phyloP scores from a whole-genome alignment of 1,284 basidiomycete genomes.

The Ustilago bromivora region DNA sequence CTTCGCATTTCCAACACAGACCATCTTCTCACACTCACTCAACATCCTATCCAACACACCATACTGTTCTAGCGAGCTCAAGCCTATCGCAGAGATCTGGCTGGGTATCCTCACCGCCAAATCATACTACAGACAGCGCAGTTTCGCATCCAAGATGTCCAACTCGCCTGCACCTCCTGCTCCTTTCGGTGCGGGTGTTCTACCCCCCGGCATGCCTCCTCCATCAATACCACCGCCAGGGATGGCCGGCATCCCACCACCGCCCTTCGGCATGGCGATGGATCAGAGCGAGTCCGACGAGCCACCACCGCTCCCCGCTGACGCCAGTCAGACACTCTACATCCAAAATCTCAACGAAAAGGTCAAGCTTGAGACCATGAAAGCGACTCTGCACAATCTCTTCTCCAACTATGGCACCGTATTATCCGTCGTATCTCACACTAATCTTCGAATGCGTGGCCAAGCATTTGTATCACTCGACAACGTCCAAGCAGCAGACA shows the following conservation, averaged over 20 bases:
- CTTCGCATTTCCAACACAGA: conserved; percentile 11
- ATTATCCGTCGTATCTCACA: conserved; percentile 89
- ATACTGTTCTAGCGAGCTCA: background rate
- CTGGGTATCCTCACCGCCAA: no score
- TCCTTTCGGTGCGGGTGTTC: conserved; percentile 10
- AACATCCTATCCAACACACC: background rate
- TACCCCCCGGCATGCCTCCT: conserved; percentile 17
- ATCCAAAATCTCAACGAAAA: conserved; percentile 98
- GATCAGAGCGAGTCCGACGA: conserved; percentile 27
- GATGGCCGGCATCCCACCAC: conserved; percentile 22
- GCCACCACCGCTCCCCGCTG: conserved; percentile 29
- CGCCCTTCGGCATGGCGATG: conserved; percentile 26
- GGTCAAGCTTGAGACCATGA: conserved; percentile 87
- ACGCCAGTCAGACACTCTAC: conserved; percentile 82
- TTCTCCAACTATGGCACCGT: conserved; percentile 95
- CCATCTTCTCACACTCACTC: background rate
- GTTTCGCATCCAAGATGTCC: conserved; percentile 16
- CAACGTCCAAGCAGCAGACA: conserved; percentile 81
- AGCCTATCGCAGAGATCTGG: no score
- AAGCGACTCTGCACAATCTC: conserved; percentile 85
- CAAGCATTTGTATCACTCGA: conserved; percentile 97
- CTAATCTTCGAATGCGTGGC: conserved; percentile 94
- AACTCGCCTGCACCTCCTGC: conserved; percentile 26
- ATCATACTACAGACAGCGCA: background rate
- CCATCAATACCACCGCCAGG: conserved; percentile 31